phyloP scores from a whole-genome alignment of 2,329 filamentous ascomycete genomes.

The Fusarium virguliforme region DNA sequence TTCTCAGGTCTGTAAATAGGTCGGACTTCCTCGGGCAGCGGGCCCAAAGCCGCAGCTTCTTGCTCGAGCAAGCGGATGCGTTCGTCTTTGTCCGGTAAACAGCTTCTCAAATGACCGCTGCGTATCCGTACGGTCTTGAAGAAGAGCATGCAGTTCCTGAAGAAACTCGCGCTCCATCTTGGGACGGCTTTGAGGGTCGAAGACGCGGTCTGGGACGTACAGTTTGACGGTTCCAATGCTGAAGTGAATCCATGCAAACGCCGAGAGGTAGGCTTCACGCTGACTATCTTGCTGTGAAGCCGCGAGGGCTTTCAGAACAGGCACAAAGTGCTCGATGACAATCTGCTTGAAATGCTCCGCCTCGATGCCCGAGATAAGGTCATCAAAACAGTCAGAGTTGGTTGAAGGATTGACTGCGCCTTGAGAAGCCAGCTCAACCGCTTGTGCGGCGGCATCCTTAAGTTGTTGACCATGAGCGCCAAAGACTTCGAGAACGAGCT shows the following conservation, averaged over 20 bases:
- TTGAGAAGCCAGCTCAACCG: slow-evolving; percentile 46
- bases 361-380: slow-evolving; percentile 49
- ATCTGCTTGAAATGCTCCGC: slow-evolving; percentile 58
- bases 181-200: slow-evolving; percentile 82
- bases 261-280: slow-evolving; percentile 54
- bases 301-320: slow-evolving; percentile 63
- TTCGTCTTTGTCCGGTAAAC: slow-evolving; percentile 79
- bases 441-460: slow-evolving; percentile 49
- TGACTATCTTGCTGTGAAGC: slow-evolving; percentile 39
- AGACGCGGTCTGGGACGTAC: slow-evolving; percentile 88
- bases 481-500: slow-evolving; percentile 62
- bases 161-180: slow-evolving; percentile 76
- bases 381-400: slow-evolving; percentile 38
- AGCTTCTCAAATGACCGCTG: slow-evolving; percentile 76
- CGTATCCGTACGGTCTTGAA: slow-evolving; percentile 72
- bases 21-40: slow-evolving; percentile 74
- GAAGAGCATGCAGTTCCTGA: slow-evolving; percentile 67
- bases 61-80: slow-evolving; percentile 75
- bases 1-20: slow-evolving; percentile 79
- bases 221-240: slow-evolving; percentile 81
- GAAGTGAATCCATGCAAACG: slow-evolving; percentile 81
- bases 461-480: slow-evolving; percentile 58
- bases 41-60: slow-evolving; percentile 76
- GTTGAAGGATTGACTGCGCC: slow-evolving; percentile 18
- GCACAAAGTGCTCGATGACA: slow-evolving; percentile 62